Percentiles rank a stretch among this genome's conserved stretches.
phyloP scores from a whole-genome alignment of 2,329 filamentous ascomycete genomes.

The Apiospora marii region DNA sequence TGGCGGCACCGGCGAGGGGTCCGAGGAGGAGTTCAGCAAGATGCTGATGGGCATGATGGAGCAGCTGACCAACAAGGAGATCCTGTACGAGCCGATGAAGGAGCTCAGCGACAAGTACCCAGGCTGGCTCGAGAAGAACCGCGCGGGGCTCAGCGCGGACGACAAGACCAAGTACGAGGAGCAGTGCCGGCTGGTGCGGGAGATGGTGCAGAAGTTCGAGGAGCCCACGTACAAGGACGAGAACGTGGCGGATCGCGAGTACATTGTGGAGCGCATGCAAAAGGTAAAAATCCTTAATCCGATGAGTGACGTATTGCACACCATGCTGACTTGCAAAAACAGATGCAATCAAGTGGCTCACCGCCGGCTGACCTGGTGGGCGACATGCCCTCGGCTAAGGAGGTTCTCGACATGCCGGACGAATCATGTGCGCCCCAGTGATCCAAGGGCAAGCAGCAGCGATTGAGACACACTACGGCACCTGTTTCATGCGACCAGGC shows the following conservation, averaged over 20 bases:
- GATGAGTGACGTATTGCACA: too few species aligned
- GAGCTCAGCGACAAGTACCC: slow-evolving; percentile 94
- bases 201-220: slow-evolving; percentile 92
- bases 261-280: slow-evolving; percentile 97
- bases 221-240: slow-evolving; percentile 81
- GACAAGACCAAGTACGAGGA: slow-evolving; percentile 83
- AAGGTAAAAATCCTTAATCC: slow-evolving; percentile 68
- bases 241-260: slow-evolving; percentile 83
- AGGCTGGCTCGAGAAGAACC: slow-evolving; percentile 84
- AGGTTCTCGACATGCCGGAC: slow-evolving; percentile 68
- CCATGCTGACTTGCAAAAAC: slow-evolving; percentile 33
- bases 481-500: slow-evolving; percentile 20
- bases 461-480: slow-evolving; percentile 3
- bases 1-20: slow-evolving; percentile 49
- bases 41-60: slow-evolving; percentile 99
- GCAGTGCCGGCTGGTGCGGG: slow-evolving; percentile 79
- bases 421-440: slow-evolving; percentile 71
- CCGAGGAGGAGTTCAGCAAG: slow-evolving; percentile 89
- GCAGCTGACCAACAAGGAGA: slow-evolving; percentile 97
- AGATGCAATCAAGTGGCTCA: slow-evolving; percentile 97
- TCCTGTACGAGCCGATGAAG: slow-evolving; percentile 98
- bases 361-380: slow-evolving; percentile 91
- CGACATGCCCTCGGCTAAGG: slow-evolving; percentile 85
- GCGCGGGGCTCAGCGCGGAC: slow-evolving; percentile 67
- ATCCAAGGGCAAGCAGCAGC: slow-evolving; percentile 31